Conservation (phyloP, 306 rosid species). For the Datisca glomerata region DNA sequence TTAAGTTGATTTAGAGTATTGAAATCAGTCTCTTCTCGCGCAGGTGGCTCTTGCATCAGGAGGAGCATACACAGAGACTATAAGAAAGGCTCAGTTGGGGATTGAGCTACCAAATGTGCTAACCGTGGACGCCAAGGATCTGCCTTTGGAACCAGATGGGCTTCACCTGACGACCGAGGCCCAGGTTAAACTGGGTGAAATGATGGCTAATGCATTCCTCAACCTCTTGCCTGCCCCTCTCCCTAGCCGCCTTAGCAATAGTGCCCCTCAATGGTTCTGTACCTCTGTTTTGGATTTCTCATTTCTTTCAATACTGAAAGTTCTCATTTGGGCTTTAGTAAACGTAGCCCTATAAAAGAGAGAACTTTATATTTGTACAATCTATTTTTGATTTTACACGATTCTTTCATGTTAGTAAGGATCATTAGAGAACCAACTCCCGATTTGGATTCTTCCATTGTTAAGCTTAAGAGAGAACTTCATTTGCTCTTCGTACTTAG, state of each 20-base stretch:
- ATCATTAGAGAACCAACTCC: too few species aligned
- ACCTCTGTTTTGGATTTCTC: neutral
- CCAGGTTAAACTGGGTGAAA: conserved; percentile 42
- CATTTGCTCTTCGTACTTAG: too few species aligned
- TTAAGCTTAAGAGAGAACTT: too few species aligned
- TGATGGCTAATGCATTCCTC: conserved; percentile 42
- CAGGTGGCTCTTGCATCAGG: conserved; percentile 71
- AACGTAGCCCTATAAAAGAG: too few species aligned
- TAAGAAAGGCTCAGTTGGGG: conserved; percentile 54
- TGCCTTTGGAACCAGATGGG: conserved; percentile 38
- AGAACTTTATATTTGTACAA: too few species aligned
- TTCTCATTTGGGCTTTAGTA: too few species aligned
- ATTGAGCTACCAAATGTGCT: conserved; percentile 35
- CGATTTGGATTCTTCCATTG: too few species aligned
- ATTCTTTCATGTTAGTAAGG: too few species aligned
- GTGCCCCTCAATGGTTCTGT: neutral
- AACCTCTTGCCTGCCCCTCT: conserved; percentile 16
- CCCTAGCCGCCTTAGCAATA: neutral
- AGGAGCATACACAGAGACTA: conserved; percentile 27
- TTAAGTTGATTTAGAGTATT: too few species aligned
- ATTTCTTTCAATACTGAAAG: neutral
- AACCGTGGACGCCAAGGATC: conserved; percentile 49
- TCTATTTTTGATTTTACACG: too few species aligned
- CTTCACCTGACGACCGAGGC: conserved; percentile 46
- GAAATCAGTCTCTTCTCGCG: too few species aligned